Evolutionary conservation across 2,329 filamentous ascomycete genomes (phyloP).

Genomic region (Mariannaea sp.): DNA sequence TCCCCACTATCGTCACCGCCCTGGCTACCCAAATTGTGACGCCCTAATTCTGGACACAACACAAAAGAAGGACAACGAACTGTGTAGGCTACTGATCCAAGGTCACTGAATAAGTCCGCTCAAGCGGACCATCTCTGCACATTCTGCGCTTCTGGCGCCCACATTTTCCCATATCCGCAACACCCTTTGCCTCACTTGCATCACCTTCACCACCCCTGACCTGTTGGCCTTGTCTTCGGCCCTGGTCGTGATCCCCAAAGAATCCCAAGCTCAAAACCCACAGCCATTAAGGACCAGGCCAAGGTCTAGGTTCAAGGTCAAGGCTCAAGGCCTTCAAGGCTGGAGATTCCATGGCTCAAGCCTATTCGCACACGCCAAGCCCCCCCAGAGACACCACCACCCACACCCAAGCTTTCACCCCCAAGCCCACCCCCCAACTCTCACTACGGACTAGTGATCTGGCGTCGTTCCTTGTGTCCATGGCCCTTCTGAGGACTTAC

Average conservation of each 20-base stretch:
- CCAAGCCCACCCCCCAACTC: slow-evolving; percentile 9
- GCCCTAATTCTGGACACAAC: background rate
- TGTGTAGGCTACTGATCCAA: slow-evolving; percentile 4
- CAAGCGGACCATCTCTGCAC: slow-evolving; percentile 26
- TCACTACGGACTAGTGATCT: slow-evolving; percentile 1
- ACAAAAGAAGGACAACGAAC: slow-evolving; percentile 3
- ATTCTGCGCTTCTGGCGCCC: slow-evolving; percentile 34
- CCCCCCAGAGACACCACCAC: slow-evolving; percentile 6
- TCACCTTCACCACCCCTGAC: slow-evolving; percentile 32
- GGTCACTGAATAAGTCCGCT: slow-evolving; percentile 13
- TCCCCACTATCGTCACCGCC: background rate
- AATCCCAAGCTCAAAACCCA: slow-evolving; percentile 35
- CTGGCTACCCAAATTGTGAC: slow-evolving; percentile 5
- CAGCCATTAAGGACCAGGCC: slow-evolving; percentile 23
- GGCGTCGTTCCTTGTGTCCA: slow-evolving; percentile 1
- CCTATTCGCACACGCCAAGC: slow-evolving; percentile 5
- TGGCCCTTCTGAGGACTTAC: slow-evolving; percentile 1
- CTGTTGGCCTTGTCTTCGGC: slow-evolving; percentile 21
- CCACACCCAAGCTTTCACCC: slow-evolving; percentile 2
- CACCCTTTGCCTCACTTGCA: slow-evolving; percentile 39
- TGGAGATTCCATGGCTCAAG: slow-evolving; percentile 13
- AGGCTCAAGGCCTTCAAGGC: slow-evolving; percentile 21
- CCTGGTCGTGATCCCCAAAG: slow-evolving; percentile 38
- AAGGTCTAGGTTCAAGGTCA: slow-evolving; percentile 20
- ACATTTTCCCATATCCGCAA: slow-evolving; percentile 33